Conservation (phyloP, 176 grass and related monocot species). For the Raddia distichophylla region DNA sequence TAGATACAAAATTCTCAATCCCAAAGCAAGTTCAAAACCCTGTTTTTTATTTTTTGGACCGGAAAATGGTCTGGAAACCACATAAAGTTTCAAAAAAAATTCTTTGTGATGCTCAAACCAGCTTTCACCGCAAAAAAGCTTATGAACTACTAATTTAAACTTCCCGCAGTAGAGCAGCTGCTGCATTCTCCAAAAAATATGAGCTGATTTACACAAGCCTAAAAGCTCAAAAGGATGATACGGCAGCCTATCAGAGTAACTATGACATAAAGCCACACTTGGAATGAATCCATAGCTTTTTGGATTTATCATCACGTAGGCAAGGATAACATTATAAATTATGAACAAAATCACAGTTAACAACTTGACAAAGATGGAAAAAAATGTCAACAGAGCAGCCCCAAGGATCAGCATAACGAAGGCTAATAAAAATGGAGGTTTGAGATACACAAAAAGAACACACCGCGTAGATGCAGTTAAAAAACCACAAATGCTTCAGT, state of each 20-base stretch:
- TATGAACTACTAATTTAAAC: too few relatives aligned
- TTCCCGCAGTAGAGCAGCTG: neutral
- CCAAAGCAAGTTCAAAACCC: neutral
- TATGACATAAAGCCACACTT: conserved; percentile 80
- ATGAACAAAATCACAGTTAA: neutral
- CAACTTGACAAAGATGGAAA: too few relatives aligned
- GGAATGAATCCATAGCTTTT: conserved; percentile 71
- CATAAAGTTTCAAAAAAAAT: neutral
- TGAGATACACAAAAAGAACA: too few relatives aligned
- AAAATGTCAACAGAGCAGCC: too few relatives aligned
- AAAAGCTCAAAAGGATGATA: neutral
- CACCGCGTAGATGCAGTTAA: too few relatives aligned
- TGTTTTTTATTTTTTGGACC: too few relatives aligned
- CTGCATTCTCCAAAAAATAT: neutral
- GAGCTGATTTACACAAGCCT: neutral
- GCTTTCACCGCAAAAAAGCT: neutral
- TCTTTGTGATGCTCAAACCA: neutral
- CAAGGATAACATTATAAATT: neutral
- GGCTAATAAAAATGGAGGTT: too few relatives aligned
- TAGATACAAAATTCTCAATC: neutral
- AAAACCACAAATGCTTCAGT: too few relatives aligned
- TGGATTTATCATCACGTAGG: conserved; percentile 51
- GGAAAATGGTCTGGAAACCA: neutral
- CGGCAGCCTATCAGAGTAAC: conserved; percentile 65
- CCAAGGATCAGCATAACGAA: too few relatives aligned